phyloP scores from a whole-genome alignment of 257 asterid genomes.

The Leonotis leonurus region DNA sequence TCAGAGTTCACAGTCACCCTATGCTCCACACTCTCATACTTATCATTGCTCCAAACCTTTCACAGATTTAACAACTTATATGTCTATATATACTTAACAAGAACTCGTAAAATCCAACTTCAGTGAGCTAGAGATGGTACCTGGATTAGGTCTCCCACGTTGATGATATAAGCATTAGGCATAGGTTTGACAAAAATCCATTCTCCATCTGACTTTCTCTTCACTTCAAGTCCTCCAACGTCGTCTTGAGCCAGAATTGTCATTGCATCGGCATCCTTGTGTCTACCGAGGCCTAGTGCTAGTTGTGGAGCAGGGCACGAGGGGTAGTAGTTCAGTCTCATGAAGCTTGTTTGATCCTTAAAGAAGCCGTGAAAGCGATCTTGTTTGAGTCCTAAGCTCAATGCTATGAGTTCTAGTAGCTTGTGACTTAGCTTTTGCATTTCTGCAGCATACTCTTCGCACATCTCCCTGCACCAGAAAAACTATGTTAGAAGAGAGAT shows the following conservation, averaged over 20 bases:
- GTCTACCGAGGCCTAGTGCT: conserved; percentile 74
- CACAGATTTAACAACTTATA: not conserved
- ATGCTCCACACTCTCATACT: conserved; percentile 73
- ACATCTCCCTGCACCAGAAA: conserved; percentile 36
- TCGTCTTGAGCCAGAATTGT: conserved; percentile 63
- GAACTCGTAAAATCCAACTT: not conserved
- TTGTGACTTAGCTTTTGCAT: conserved; percentile 41
- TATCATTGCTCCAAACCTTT: conserved; percentile 74
- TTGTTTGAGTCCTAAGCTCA: conserved; percentile 46
- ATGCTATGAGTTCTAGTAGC: conserved; percentile 44
- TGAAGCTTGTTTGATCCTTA: conserved; percentile 43
- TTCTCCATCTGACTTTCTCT: conserved; percentile 61
- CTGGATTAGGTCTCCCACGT: conserved; percentile 66
- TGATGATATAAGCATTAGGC: conserved; percentile 57
- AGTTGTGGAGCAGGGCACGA: conserved; percentile 65
- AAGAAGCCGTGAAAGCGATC: conserved; percentile 44
- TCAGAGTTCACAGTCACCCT: conserved; percentile 50
- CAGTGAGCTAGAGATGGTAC: conserved; percentile 13
- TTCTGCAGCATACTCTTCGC: conserved; percentile 47
- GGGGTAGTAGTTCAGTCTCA: conserved; percentile 66
- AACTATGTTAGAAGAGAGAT: not conserved
- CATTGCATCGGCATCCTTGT: conserved; percentile 57
- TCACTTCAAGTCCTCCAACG: conserved; percentile 71
- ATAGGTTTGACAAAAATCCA: conserved; percentile 69
- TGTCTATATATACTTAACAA: not conserved